Conservation (phyloP, 2,329 filamentous ascomycete genomes). For the Xylariaceae sp. region DNA sequence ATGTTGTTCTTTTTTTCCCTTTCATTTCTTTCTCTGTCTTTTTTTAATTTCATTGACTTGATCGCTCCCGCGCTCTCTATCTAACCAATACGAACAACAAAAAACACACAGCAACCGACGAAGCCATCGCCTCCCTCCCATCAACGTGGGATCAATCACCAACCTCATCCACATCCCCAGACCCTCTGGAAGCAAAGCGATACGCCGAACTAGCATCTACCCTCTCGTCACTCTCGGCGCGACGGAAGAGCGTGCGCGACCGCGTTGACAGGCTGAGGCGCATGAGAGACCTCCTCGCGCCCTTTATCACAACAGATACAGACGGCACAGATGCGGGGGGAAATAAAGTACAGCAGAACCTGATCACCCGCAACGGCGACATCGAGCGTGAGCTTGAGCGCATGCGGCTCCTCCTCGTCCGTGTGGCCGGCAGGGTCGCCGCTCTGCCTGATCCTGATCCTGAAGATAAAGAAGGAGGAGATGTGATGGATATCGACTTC, state of each 20-base stretch:
- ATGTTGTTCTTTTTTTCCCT: background rate
- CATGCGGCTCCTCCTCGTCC: conserved; percentile 58
- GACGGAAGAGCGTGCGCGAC: conserved; percentile 34
- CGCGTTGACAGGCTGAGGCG: conserved; percentile 43
- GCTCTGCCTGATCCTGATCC: too few species aligned
- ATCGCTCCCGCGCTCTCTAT: background rate
- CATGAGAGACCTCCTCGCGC: conserved; percentile 47
- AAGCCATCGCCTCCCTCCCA: conserved; percentile 43
- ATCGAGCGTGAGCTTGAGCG: conserved; percentile 61
- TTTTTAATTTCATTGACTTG: background rate
- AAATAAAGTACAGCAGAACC: conserved; percentile 54
- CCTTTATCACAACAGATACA: conserved; percentile 34
- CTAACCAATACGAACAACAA: background rate
- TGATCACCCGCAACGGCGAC: conserved; percentile 59
- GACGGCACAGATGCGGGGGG: conserved; percentile 15
- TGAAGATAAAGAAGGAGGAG: conserved; percentile 15
- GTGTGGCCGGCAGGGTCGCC: conserved; percentile 52
- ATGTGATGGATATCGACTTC: conserved; percentile 27
- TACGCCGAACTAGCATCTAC: conserved; percentile 46
- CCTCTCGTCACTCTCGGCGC: conserved; percentile 45
- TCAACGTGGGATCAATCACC: conserved; percentile 40
- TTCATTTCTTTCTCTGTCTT: background rate
- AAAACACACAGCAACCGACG: conserved; percentile 34
- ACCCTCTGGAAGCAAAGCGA: conserved; percentile 43
- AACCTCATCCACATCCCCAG: conserved; percentile 30